Conservation (phyloP, 1,284 basidiomycete species). For the Fomitopsis palustris region DNA sequence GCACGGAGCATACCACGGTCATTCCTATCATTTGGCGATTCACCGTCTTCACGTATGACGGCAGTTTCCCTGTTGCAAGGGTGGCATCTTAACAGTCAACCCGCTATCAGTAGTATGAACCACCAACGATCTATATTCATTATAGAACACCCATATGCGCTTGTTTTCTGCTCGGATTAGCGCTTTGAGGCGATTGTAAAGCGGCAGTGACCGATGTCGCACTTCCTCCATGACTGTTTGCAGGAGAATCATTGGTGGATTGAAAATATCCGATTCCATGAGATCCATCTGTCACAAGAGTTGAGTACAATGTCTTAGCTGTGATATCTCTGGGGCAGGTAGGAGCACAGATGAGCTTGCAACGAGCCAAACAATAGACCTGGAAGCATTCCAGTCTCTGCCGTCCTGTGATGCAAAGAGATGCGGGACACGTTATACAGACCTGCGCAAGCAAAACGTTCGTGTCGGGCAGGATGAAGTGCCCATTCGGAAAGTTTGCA, state of each 20-base stretch:
- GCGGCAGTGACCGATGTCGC: constrained; percentile 88
- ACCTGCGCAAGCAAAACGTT: constrained; percentile 94
- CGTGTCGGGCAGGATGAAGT: constrained; percentile 92
- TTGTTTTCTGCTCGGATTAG: constrained; percentile 82
- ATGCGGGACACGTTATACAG: constrained; percentile 21
- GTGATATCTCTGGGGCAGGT: constrained; percentile 4
- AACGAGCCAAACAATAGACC: no score
- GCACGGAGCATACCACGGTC: constrained; percentile 65
- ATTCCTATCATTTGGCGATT: constrained; percentile 89
- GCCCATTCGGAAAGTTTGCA: constrained; percentile 56
- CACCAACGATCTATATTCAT: constrained; percentile 80
- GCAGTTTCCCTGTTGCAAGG: constrained; percentile 64
- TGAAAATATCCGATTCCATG: constrained; percentile 74
- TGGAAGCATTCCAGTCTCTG: background rate
- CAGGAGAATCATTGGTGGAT: constrained; percentile 80
- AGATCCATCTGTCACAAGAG: constrained; percentile 76
- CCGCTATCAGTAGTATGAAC: constrained; percentile 10
- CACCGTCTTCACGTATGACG: constrained; percentile 66
- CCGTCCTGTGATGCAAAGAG: background rate
- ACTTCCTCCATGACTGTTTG: constrained; percentile 98
- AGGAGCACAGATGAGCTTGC: background rate
- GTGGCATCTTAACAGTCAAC: background rate
- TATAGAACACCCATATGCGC: constrained; percentile 85
- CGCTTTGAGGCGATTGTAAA: constrained; percentile 89
- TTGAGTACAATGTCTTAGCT: background rate